Base-by-base conservation (phyloP, 1,139 yeast species). In the Wickerhamomyces sp. region DNA sequence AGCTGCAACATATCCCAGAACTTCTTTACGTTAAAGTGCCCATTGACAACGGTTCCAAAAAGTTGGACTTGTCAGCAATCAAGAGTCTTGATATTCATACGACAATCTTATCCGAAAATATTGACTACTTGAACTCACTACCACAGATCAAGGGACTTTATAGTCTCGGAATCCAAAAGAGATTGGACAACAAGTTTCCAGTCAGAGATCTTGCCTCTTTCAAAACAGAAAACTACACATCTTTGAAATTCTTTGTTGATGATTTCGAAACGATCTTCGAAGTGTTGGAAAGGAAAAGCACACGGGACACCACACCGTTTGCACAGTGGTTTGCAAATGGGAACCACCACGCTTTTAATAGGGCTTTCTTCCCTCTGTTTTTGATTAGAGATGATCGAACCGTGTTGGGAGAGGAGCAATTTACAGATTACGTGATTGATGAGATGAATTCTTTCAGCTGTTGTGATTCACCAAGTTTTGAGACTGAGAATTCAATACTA, bases 281-380 rank as follows among this genome's bases (percentile, higher is more conserved):
- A 2, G 54, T 78, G 15, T 59, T 72, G 25, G 40, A 50, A 4
- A 65, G 70, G 16, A 44, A 68, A 23, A 52, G 42, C 14, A 46
- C 44, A 41, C 31, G 47, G 12, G 66, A 62, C 33, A 40, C 55
- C 5, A 36, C 53, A 6, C 54, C 52, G 23, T 60, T 55, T 41
- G 55, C 60, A 1, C 35, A 41, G 16, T 52, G 52, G 33, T 61
- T 63, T 42, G 55, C 59, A 30, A 49, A 55, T 28, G 36, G 47
- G 6, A 33, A 46, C 6, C 64, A 61, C 31, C 77, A 76, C 48
- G 78, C 76, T 2, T 54, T 82, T 16, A 66, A 79, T 1, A 64
- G 89, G 40, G 83, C 84, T 2, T 49, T 78, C 16, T 70, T 79
- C 46, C 84, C 81, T 40, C 56, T 79, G 23, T 78, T 70, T 48